Evolutionary conservation across 192 early-diverging fungal species (phyloP), one percentile per base, ranked within the genome.

Genomic region (Helicostylum pulchrum): DNA sequence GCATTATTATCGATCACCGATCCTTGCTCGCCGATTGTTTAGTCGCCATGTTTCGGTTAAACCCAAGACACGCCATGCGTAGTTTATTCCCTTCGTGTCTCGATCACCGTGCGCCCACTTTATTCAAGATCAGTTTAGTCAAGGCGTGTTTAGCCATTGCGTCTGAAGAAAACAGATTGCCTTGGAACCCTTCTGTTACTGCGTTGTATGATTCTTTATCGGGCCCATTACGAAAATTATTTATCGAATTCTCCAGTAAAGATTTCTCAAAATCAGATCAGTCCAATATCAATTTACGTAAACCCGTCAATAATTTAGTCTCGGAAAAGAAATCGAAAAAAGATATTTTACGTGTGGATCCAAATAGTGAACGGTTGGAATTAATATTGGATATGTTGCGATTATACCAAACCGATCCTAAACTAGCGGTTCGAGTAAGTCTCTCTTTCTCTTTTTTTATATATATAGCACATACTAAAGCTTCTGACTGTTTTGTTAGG

Each of bases 41-140:
- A 60, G 84, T 83, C 0, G 83, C 88, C n/a, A 77, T 93, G 67
- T 90, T 91, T 62, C 87, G 89, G 45, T 69, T 92, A 19, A 90
- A 92, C 61, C 86, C 89, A 6, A 84, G 85, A 62, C 84, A 82
- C 56, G 87, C 90, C 5, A 73, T 98, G 34, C 78, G 85, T 32
- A 77, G 77, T 1, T 78, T 94, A 19, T 77, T 95, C 61, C 88
- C 92, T 1, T 77, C 84, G 19, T 76, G 93, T 34, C 73, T 90
- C 7, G 82, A 86, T 31, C 80, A 87, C 10, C 84, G 80, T 23
- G 81, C 90, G 0, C 88, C 92, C 21, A 81, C 83, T 9, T 74
- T 85, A 62, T 93, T 91, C 69, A 91, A 92, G 65, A 78, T 95
- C 20, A 88, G 91, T 14, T 80, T 96, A 43, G 85, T 90, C 15